Evolutionary conservation across 169 alveolate species (phyloP), one percentile per base, ranked within the genome.

Genomic region (Blepharisma undulans): DNA sequence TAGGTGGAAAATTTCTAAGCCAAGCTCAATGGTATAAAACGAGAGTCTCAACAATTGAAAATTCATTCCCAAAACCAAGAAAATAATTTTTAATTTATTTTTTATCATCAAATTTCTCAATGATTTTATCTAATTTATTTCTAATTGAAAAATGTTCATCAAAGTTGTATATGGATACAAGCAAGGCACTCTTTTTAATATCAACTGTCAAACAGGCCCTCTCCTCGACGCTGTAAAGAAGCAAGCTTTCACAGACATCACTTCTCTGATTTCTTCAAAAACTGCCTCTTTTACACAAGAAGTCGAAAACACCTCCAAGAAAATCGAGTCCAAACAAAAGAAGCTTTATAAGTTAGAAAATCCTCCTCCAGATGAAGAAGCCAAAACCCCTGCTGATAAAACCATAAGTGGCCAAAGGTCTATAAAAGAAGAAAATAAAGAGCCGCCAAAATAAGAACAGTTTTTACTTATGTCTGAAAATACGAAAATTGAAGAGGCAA

Each of bases 181-280:
- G 60, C 93, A 94, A 76, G 48, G 71, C 48, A 60, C 84, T 60
- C 92, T 92, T 12, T 94, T 92, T 94, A 94, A 94, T 85, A 94
- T 94, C n/a, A 88, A 94, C 87, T 94, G 96, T 89, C 86, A 94
- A 82, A 90, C 91, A 16, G 94, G 93, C 10, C 93, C 95, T 7
- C 92, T 92, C 1, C 48, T 94, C 27, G 94, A 92, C 76, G 80
- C 92, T 27, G 82, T 94, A 12, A 76, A 72, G 60, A 93, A 89
- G n/a, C 90, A 90, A 32, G 87, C 95, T 74, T 82, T 90, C 72
- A 81, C 76, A 2, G 96, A 92, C 32, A 90, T 90, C 90, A 48
- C 32, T 71, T 66, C 59, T 16, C 89, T 92, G 48, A 61, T 93
- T 18, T 81, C 92, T 84, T 88, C 91, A 29, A 59, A 89, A 34